Conservation (phyloP, 805 yeast genomes). For the Candida michaelii region DNA sequence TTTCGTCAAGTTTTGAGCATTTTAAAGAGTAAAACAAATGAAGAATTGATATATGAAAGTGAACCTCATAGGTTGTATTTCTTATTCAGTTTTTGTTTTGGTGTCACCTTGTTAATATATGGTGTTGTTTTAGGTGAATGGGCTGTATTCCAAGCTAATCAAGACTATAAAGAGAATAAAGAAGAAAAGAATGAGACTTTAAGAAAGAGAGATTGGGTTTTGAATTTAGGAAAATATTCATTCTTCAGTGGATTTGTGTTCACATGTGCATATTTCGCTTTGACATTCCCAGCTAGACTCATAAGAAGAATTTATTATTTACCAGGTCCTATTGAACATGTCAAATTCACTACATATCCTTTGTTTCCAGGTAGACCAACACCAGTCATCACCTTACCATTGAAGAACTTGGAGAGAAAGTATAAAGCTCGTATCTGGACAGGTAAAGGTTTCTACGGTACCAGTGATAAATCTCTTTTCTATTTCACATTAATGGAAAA, state of each 20-base stretch:
- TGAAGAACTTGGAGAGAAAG: slow-evolving; percentile 54
- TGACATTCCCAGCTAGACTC: slow-evolving; percentile 62
- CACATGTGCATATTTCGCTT: slow-evolving; percentile 28
- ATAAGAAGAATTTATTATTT: slow-evolving; percentile 75
- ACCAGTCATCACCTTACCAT: slow-evolving; percentile 68
- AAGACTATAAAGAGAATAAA: slow-evolving; percentile 53
- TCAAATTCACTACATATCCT: slow-evolving; percentile 74
- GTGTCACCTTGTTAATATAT: slow-evolving; percentile 67
- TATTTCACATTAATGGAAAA: slow-evolving; percentile 68
- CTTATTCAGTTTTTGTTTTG: slow-evolving; percentile 64
- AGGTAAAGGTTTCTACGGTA: slow-evolving; percentile 85
- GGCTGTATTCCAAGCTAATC: slow-evolving; percentile 50
- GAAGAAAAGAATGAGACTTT: slow-evolving; percentile 45
- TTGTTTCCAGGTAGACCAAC: slow-evolving; percentile 73
- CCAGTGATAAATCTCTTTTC: slow-evolving; percentile 71
- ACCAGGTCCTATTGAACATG: slow-evolving; percentile 57
- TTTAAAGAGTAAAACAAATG: slow-evolving; percentile 53
- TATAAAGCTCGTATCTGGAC: slow-evolving; percentile 73
- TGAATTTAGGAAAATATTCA: slow-evolving; percentile 28
- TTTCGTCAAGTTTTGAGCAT: slow-evolving; percentile 63
- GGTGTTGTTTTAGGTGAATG: slow-evolving; percentile 60
- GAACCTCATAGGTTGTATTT: slow-evolving; percentile 82
- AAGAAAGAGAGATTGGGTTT: slow-evolving; percentile 38
- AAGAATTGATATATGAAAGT: slow-evolving; percentile 78
- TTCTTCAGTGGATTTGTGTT: slow-evolving; percentile 28